Conservation (phyloP, 2,329 filamentous ascomycete species). For the Talaromyces verruculosus region DNA sequence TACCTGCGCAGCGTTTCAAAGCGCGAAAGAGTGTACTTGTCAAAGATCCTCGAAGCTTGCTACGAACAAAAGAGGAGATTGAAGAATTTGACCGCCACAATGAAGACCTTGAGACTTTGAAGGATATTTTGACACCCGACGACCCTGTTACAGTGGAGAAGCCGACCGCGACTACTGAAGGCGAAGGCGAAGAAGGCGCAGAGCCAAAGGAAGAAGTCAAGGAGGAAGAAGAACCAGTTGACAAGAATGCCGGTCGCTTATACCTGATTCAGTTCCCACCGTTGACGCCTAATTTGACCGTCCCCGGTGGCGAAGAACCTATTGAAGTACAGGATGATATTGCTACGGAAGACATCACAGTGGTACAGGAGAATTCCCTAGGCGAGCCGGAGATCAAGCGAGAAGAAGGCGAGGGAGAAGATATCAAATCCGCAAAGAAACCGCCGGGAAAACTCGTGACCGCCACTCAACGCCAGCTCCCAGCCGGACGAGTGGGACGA, state of each 20-base stretch:
- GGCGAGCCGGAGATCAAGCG: conserved; percentile 29
- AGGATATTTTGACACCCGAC: conserved; percentile 36
- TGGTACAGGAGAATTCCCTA: conserved; percentile 10
- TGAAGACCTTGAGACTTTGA: conserved; percentile 42
- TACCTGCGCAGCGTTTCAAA: conserved; percentile 37
- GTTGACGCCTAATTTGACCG: conserved; percentile 57
- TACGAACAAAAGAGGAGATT: conserved; percentile 44
- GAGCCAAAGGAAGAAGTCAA: conserved; percentile 23
- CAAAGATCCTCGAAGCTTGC: conserved; percentile 36
- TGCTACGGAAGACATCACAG: conserved; percentile 12
- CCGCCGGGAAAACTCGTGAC: conserved; percentile 37
- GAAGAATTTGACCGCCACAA: conserved; percentile 45
- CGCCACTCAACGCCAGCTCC: conserved; percentile 45
- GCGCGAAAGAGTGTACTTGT: conserved; percentile 36
- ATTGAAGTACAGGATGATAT: conserved; percentile 16
- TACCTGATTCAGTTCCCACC: conserved; percentile 67
- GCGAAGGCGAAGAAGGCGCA: conserved; percentile 18
- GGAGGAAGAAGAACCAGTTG: conserved; percentile 36
- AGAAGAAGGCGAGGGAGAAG: conserved; percentile 35
- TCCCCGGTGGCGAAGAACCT: conserved; percentile 31
- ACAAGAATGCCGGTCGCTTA: conserved; percentile 53
- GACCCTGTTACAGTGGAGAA: conserved; percentile 22
- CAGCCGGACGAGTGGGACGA: conserved; percentile 60
- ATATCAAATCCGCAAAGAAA: conserved; percentile 19
- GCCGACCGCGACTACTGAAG: conserved; percentile 21